Percentiles rank a stretch among this genome's conserved stretches.
Evolutionary conservation across 208 protist genomes (phyloP).

Genomic region (Leishmania tarentolae): DNA sequence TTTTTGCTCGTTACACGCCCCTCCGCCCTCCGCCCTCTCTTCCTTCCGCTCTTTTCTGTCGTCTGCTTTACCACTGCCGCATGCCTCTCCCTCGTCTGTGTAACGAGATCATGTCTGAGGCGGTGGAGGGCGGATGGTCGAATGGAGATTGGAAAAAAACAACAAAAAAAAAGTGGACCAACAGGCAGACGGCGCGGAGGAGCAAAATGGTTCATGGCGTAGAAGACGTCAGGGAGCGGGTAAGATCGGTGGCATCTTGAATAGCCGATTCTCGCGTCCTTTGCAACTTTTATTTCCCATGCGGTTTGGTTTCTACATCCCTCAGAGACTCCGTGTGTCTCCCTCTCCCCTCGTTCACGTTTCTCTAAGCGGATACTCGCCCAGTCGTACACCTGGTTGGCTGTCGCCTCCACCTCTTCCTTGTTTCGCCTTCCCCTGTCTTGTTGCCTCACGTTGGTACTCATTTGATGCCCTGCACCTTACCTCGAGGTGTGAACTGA

Average conservation of each 20-base stretch:
- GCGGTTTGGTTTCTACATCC: not conserved
- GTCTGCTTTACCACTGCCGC: not conserved
- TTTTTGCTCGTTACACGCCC: not conserved
- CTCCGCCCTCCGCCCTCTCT: not conserved
- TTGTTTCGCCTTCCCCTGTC: not conserved
- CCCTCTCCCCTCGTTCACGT: not conserved
- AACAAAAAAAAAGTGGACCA: too few relatives aligned
- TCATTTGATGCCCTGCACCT: not conserved
- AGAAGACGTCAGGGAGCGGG: not conserved
- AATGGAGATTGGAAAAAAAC: not conserved
- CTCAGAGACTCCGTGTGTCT: not conserved
- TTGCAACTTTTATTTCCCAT: not conserved
- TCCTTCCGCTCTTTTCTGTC: not conserved
- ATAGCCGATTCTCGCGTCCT: not conserved
- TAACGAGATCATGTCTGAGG: not conserved
- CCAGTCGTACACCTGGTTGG: not conserved
- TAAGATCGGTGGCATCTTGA: not conserved
- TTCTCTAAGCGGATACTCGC: conserved; percentile 4
- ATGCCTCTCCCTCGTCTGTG: not conserved
- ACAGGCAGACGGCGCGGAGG: not conserved
- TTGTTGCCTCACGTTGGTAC: too few relatives aligned
- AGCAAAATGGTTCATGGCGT: not conserved
- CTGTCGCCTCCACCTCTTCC: not conserved
- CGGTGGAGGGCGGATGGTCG: not conserved
- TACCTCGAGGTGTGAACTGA: not conserved